Evolutionary conservation across 192 early-diverging fungal genomes (phyloP), one percentile per base, ranked within the genome.

Genomic region (Funneliformis geosporum): DNA sequence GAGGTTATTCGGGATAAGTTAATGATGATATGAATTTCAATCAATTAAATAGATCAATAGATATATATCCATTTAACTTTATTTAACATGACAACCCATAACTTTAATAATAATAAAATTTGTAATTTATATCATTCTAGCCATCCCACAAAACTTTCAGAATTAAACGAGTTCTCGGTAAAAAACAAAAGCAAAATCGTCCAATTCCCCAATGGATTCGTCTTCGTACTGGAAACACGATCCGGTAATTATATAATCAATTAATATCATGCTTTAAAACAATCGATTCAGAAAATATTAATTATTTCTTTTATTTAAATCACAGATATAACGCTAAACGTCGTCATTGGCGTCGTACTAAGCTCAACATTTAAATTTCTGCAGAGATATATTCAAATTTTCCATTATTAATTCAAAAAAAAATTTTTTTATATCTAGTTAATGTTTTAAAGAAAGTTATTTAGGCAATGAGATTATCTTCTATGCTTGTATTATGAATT

Each of bases 161-260:
- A 81, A 90, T 93, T 91, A 99, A 99, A 95, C 93, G 94, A 89
- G 94, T 93, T 81, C 92, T 99, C 87, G 98, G 96, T 87, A 99
- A 98, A 95, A 96, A 96, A 91, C 85, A 90, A 87, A 96, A 95
- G 92, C 98, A 99, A 89, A 97, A 98, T 94, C 95, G 98, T 81
- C 96, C 96, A 81, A 89, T 98, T 82, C 98, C 98, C 78, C 91
- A 94, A 86, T 99, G 97, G 97, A 95, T 97, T 92, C 94, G 96
- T 83, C 89, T 97, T 87, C 92, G 95, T 86, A 93, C 96, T 75
- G 96, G 95, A 81, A 94, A 92, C 91, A 97, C 90, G 86, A 97
- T 97, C 91, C 87, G 91, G 90, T 92, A 87, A 59, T 33, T 33
- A 79, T 61, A 62, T 18, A 25, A 8, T 50, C 81, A 28, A 10